Base-by-base conservation (phyloP, 2,329 filamentous ascomycete genomes). In the Aspergillus sclerotialis region DNA sequence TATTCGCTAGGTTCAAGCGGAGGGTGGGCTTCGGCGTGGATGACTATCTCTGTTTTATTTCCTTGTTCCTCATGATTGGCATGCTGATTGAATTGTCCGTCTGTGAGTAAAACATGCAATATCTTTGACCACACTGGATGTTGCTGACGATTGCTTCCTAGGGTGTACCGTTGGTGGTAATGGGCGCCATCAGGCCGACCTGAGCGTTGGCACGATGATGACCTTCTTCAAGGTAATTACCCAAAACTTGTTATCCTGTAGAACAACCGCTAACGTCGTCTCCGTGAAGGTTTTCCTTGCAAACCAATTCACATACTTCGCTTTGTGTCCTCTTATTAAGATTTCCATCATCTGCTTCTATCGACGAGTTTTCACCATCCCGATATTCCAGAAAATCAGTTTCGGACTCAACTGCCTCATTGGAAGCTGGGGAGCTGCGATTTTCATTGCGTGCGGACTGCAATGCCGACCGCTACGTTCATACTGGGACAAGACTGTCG, bases 331-430 rank as follows among this genome's bases (percentile, higher is more conserved):
- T 3, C 40, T 42, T 27, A 52, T 56, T 41, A 58, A 58, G 27
- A 55, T 57, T 30, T 57, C 54, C 28, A 54, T 58, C 33, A 40
- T 58, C 34, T 58, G 54, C 40, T 58, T 58, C 49, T 58, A 58
- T 38, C 55, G 55, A 11, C 54, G 54, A 6, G 36, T 58, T 11
- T 58, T 58, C 45, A 46, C 52, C 16, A 53, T 47, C 9, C 49
- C 47, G 9, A 36, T 35, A 25, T 58, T 58, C 41, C 54, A 55
- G 35, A 32, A 36, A 15, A 36, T 42, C 14, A 48, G 44, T 13
- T 44, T 58, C 23, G 42, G 33, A 9, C 39, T 58, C 14, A 58
- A 56, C 40, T 39, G 12, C 47, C 43, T 58, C 5, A 56, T 57
- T 21, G 43, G 38, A 21, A 27, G 46, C 29, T 58, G 54, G 55